Base-by-base conservation (phyloP, 768 basidiomycete genomes). In the Gymnopilus dilepis region DNA sequence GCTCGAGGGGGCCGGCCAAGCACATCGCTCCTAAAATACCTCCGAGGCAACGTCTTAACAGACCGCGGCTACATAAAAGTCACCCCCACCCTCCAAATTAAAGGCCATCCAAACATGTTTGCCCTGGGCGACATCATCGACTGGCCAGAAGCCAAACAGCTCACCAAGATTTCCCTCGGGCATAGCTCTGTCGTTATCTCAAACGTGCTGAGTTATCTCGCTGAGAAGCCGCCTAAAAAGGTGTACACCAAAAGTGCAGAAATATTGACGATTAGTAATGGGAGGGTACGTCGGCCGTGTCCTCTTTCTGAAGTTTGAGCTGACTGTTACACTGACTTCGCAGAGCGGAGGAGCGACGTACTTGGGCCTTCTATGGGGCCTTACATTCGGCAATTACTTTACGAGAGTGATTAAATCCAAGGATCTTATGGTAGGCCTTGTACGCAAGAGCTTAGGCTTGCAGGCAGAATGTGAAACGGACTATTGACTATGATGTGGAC, bases 61-160 rank as follows among this genome's bases (percentile, higher is more conserved):
- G 68, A 54, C 51, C 64, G 64, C 70, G 86, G 72, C 65, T 75
- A 66, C 47, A 80, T 89, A 47, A 84, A 83, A 65, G 80, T 90
- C 17, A 69, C 72, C 22, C 78, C 84, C 1, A 88, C 84, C 2
- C 77, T 91, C 37, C 87, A 89, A 66, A 67, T 91, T 1, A 67
- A 67, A 8, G 72, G 71, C 0, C 73, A 86, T 68, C 73, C 82
- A 0, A 78, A 78, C 60, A 81, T 91, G 13, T 90, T 87, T 59
- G 90, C 89, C 0, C 77, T 76, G 1, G 89, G 90, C 2, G 90
- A 91, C 65, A 78, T 87, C 62, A 81, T 86, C 64, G 86, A 88
- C 47, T 85, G 82, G 77, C 59, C 73, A 0, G 90, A 90, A 70
- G 84, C 89, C 67, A 89, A 89, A 67, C 87, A 80, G 45, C 63